These are phyloP conservation scores for Eucalyptus cloeziana DNA, from an alignment of 345 rosid species.

Conservation along the genomic window DNA sequence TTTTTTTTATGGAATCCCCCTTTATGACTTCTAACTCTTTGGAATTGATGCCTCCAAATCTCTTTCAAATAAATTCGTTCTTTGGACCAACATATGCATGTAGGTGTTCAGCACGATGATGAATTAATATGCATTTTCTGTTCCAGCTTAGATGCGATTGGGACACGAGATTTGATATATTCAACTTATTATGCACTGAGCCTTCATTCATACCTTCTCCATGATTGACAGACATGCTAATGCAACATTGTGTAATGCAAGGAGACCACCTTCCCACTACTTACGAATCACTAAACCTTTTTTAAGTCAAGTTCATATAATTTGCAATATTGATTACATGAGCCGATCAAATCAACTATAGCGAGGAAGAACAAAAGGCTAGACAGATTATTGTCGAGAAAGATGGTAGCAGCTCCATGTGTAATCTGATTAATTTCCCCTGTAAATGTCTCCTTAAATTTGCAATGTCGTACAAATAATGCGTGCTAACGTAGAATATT, in stretches of 20 bases:
- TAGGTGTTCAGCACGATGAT: background rate
- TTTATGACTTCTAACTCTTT: background rate
- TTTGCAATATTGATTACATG: background rate
- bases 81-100: background rate
- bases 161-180: background rate
- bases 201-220: background rate
- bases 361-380: background rate
- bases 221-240: background rate
- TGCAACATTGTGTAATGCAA: background rate
- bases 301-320: background rate
- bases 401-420: background rate
- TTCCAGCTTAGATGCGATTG: background rate
- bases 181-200: background rate
- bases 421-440: background rate
- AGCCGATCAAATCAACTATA: background rate
- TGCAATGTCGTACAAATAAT: background rate
- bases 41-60: background rate
- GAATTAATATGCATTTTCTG: background rate
- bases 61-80: background rate
- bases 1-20: background rate
- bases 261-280: background rate
- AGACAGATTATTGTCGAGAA: background rate
- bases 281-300: background rate
- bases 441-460: background rate
- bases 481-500: background rate